Conservation (phyloP, 306 rosid species). For the Fragaria ananassa region DNA sequence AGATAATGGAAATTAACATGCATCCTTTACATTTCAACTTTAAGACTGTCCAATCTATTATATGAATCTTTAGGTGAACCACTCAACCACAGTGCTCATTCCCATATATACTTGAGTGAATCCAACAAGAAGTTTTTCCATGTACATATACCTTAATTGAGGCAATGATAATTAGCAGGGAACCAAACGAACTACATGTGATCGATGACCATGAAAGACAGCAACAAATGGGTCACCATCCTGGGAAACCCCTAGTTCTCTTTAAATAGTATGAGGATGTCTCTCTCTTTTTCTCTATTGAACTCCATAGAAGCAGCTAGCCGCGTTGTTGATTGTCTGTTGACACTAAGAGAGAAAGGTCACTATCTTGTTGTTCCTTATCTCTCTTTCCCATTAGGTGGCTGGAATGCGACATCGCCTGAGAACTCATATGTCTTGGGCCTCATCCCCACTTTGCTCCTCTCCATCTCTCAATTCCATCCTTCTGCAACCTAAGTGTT, state of each 20-base stretch:
- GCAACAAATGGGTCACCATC: conserved; percentile 38
- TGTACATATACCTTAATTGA: background rate
- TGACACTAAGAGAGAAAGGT: conserved; percentile 37
- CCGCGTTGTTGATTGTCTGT: conserved; percentile 34
- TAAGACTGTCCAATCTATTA: background rate
- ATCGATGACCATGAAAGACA: conserved; percentile 12
- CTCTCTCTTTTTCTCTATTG: conserved; percentile 4
- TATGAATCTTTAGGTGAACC: too few species aligned
- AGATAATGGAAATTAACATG: too few species aligned
- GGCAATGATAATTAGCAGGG: conserved; percentile 9
- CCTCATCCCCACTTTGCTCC: conserved; percentile 28
- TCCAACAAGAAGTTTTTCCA: too few species aligned
- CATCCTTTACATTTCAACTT: background rate
- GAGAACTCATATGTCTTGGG: conserved; percentile 39
- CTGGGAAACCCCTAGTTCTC: conserved; percentile 26
- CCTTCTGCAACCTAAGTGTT: conserved; percentile 17
- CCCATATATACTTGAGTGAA: too few species aligned
- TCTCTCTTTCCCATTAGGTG: conserved; percentile 50
- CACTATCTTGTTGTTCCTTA: conserved; percentile 62
- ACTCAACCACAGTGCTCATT: too few species aligned
- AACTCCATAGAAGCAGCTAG: conserved; percentile 8
- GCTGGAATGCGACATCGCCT: conserved; percentile 53
- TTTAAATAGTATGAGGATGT: conserved; percentile 23
- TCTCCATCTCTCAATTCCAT: conserved; percentile 20
- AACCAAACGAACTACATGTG: conserved; percentile 32